Conservation (phyloP, 768 basidiomycete species). For the Tremella fuciformis region DNA sequence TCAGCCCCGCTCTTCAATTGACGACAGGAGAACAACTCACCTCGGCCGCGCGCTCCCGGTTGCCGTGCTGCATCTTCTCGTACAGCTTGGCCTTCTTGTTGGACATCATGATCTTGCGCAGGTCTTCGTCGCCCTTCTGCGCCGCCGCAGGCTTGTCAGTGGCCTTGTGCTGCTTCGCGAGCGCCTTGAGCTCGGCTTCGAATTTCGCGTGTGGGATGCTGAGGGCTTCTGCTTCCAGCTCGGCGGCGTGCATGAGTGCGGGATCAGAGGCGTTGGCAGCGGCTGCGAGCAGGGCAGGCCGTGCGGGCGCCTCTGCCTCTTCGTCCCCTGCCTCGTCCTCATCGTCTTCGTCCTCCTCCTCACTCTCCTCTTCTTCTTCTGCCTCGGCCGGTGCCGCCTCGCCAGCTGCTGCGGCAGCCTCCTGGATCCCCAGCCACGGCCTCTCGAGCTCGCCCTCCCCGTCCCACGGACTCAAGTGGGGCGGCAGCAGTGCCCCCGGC, state of each 20-base stretch:
- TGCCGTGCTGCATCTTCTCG: slow-evolving; percentile 84
- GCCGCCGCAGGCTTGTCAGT: slow-evolving; percentile 51
- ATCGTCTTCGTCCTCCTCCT: slow-evolving; percentile 49
- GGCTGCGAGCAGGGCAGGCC: slow-evolving; percentile 53
- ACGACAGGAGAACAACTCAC: slow-evolving; percentile 60
- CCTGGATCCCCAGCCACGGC: slow-evolving; percentile 45
- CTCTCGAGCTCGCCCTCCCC: slow-evolving; percentile 58
- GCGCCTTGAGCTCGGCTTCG: slow-evolving; percentile 69
- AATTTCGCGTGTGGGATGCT: slow-evolving; percentile 77
- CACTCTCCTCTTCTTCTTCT: slow-evolving; percentile 60
- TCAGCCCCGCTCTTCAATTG: slow-evolving; percentile 1
- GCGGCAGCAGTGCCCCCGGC: slow-evolving; percentile 81
- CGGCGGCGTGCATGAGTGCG: slow-evolving; percentile 74
- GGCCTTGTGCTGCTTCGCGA: slow-evolving; percentile 35
- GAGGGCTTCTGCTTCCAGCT: slow-evolving; percentile 84
- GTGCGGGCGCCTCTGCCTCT: slow-evolving; percentile 23
- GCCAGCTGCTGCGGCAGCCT: not conserved
- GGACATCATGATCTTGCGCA: slow-evolving; percentile 98
- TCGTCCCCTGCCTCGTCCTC: slow-evolving; percentile 49
- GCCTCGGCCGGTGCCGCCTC: slow-evolving; percentile 29
- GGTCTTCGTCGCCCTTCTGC: slow-evolving; percentile 63
- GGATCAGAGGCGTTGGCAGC: slow-evolving; percentile 59
- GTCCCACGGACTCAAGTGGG: slow-evolving; percentile 94
- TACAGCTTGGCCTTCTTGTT: slow-evolving; percentile 90
- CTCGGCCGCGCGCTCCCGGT: slow-evolving; percentile 73